These are phyloP conservation scores for Populus hybrid DNA, from an alignment of 441 rosid genomes.

Conservation along the genomic window DNA sequence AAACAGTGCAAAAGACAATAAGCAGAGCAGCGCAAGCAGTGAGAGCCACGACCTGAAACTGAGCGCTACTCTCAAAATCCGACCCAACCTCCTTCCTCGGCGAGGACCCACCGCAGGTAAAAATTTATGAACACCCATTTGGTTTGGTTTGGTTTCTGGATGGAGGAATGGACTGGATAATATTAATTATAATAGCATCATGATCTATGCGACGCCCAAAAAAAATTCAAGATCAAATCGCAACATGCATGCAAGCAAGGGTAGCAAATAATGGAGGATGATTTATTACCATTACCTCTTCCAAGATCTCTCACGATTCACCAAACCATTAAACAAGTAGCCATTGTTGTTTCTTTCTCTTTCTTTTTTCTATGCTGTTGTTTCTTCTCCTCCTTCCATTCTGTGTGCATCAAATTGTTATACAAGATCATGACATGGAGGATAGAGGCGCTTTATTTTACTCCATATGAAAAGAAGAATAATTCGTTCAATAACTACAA, in stretches of 20 bases:
- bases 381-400: neutral
- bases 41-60: conserved; percentile 45
- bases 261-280: neutral
- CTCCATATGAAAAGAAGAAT: no score
- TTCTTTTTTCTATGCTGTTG: neutral
- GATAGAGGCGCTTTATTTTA: no score
- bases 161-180: neutral
- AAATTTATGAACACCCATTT: neutral
- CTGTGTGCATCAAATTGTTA: neutral
- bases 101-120: conserved; percentile 21
- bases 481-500: no score
- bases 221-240: neutral
- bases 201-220: neutral
- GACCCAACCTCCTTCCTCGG: conserved; percentile 61
- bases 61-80: conserved; percentile 35
- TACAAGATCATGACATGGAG: no score
- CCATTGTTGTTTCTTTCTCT: neutral
- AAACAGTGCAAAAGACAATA: conserved; percentile 44
- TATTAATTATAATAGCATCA: neutral
- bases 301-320: neutral
- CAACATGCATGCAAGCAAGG: neutral
- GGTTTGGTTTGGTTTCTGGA: neutral
- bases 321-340: neutral
- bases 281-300: neutral
- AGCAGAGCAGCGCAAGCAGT: conserved; percentile 40